Conservation (phyloP, 2,329 filamentous ascomycete species). For the Beauveria australis region DNA sequence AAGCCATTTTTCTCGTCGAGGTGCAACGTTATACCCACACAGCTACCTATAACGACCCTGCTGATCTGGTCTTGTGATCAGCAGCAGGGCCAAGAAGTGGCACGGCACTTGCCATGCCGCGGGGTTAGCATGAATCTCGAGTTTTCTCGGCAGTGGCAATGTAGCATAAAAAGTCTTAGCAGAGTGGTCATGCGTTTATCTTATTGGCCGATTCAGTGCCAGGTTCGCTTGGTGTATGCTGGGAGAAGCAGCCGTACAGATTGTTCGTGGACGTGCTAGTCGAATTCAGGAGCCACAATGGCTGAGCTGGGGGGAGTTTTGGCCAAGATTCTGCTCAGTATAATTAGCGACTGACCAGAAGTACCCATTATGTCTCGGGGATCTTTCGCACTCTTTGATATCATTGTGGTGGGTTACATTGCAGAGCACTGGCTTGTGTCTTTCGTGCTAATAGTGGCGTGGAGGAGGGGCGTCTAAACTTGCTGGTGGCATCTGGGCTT, state of each 20-base stretch:
- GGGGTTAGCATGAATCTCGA: background rate
- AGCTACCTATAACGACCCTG: background rate
- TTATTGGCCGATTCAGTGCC: no score
- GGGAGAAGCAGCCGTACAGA: no score
- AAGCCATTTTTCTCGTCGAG: background rate
- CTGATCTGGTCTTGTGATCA: background rate
- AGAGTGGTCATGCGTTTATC: no score
- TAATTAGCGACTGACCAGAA: background rate
- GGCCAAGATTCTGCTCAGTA: no score
- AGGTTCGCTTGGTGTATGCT: no score
- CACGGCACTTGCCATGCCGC: background rate
- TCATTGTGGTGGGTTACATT: background rate
- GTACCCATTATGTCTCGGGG: no score
- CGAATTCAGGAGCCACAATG: no score
- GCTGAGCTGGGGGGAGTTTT: no score
- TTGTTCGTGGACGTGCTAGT: no score
- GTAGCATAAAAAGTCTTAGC: background rate
- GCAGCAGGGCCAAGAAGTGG: background rate
- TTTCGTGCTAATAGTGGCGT: background rate
- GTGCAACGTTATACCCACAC: background rate
- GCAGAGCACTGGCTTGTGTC: background rate
- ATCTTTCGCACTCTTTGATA: no score
- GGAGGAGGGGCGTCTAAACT: background rate
- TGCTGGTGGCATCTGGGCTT: no score
- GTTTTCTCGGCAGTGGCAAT: background rate